phyloP scores from a whole-genome alignment of 2,329 filamentous ascomycete species.

The Stemphylium lycopersici region DNA sequence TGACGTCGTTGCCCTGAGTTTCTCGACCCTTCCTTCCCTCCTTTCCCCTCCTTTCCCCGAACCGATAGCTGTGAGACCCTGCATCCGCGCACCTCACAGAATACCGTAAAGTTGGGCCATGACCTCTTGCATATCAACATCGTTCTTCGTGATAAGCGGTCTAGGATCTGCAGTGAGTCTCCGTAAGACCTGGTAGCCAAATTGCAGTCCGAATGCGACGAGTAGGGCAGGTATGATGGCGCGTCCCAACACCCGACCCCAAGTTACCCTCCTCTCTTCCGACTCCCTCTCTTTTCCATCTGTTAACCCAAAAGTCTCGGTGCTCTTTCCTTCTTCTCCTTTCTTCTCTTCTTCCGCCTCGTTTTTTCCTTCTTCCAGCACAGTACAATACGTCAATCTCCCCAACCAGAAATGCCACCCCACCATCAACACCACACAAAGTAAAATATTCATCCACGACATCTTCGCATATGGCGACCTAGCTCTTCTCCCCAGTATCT shows the following conservation, averaged over 20 bases:
- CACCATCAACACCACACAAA: slow-evolving; percentile 13
- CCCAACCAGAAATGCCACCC: slow-evolving; percentile 26
- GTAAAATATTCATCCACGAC: not conserved
- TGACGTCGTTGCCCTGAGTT: not conserved
- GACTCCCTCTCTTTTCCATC: not conserved
- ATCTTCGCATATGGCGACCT: slow-evolving; percentile 16
- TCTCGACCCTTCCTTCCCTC: not conserved
- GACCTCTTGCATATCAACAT: slow-evolving; percentile 13
- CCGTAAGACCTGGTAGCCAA: slow-evolving; percentile 1
- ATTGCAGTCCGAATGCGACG: slow-evolving; percentile 10
- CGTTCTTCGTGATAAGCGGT: slow-evolving; percentile 3
- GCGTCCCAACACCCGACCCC: slow-evolving; percentile 18
- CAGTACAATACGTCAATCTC: slow-evolving; percentile 14
- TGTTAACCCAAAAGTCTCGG: not conserved
- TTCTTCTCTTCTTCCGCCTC: not conserved
- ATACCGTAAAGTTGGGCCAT: slow-evolving; percentile 11
- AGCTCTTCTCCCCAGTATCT: slow-evolving; percentile 21
- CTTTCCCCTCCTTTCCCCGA: too few species aligned
- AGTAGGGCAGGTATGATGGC: slow-evolving; percentile 16
- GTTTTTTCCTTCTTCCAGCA: slow-evolving; percentile 7
- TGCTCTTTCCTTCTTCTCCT: not conserved
- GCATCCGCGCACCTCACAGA: not conserved
- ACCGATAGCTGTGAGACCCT: too few species aligned
- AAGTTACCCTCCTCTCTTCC: slow-evolving; percentile 1
- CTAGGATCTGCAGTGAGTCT: not conserved